A percentile compares a stretch with the other conserved stretches of the same genome.
Conservation (phyloP, 176 grass and related monocot species). For the Oryza glumipatula region DNA sequence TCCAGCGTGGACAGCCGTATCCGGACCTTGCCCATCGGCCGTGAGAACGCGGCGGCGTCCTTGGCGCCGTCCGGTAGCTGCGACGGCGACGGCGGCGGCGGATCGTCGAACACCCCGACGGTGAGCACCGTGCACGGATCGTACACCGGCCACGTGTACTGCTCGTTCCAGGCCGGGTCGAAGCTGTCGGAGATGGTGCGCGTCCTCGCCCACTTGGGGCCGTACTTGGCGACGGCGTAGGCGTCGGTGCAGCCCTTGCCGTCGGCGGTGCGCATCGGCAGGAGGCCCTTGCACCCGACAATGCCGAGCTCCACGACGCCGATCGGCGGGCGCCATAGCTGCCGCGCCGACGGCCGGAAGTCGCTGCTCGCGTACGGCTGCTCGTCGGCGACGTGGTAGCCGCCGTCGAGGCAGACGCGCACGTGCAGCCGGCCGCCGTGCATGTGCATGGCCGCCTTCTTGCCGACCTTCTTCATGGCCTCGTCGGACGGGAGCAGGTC, state of each 20-base stretch:
- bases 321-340: slow-evolving; percentile 72
- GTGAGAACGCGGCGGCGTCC: slow-evolving; percentile 60
- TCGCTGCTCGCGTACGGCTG: slow-evolving; percentile 63
- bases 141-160: slow-evolving; percentile 95
- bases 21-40: slow-evolving; percentile 79
- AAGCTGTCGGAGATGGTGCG: slow-evolving; percentile 83
- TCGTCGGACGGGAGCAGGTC: slow-evolving; percentile 68
- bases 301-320: slow-evolving; percentile 83
- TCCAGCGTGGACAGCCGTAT: slow-evolving; percentile 83
- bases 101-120: slow-evolving; percentile 84
- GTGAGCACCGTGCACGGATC: slow-evolving; percentile 93
- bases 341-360: slow-evolving; percentile 82
- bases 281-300: slow-evolving; percentile 73
- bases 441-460: slow-evolving; percentile 34
- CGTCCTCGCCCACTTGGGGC: slow-evolving; percentile 91
- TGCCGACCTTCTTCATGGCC: slow-evolving; percentile 41
- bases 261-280: slow-evolving; percentile 73
- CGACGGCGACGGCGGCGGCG: slow-evolving; percentile 4
- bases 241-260: slow-evolving; percentile 86
- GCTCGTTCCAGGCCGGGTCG: slow-evolving; percentile 94
- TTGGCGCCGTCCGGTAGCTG: slow-evolving; percentile 30
- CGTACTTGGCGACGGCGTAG: slow-evolving; percentile 88
- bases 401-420: slow-evolving; percentile 84
- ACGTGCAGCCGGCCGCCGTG: slow-evolving; percentile 72
- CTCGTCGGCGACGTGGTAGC: slow-evolving; percentile 91